phyloP scores from a whole-genome alignment of 2,329 filamentous ascomycete genomes.

The Sphaerulina musiva region DNA sequence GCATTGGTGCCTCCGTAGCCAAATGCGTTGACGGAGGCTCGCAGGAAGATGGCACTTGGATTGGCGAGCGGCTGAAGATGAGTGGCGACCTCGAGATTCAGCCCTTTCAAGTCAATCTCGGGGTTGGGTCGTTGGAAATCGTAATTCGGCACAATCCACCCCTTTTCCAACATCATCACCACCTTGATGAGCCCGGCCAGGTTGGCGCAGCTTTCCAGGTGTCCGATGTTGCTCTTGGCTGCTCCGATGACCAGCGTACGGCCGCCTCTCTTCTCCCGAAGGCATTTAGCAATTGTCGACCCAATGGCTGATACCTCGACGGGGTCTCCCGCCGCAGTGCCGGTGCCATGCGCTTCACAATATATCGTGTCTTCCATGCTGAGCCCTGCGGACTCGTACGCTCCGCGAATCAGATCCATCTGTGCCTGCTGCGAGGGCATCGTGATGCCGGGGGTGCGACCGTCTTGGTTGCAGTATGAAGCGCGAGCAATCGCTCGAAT shows the following conservation, averaged over 20 bases:
- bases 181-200: constrained; percentile 25
- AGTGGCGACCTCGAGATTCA: not conserved
- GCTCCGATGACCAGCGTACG: constrained; percentile 22
- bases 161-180: constrained; percentile 25
- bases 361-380: constrained; percentile 1
- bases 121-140: constrained; percentile 23
- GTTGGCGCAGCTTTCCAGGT: constrained; percentile 16
- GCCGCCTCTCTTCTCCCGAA: not conserved
- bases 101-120: constrained; percentile 25
- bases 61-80: too few relatives aligned
- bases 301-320: constrained; percentile 7
- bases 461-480: constrained; percentile 31
- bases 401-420: not conserved
- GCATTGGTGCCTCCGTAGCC: constrained; percentile 29
- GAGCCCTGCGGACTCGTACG: constrained; percentile 1
- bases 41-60: too few relatives aligned
- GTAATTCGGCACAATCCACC: constrained; percentile 21
- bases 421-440: constrained; percentile 22
- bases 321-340: constrained; percentile 18
- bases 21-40: constrained; percentile 19
- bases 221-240: constrained; percentile 35
- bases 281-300: not conserved
- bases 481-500: constrained; percentile 36
- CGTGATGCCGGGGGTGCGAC: constrained; percentile 28
- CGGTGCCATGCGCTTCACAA: constrained; percentile 24